Base-by-base conservation (phyloP, 345 rosid genomes). In the Geranium rotundifolium region DNA sequence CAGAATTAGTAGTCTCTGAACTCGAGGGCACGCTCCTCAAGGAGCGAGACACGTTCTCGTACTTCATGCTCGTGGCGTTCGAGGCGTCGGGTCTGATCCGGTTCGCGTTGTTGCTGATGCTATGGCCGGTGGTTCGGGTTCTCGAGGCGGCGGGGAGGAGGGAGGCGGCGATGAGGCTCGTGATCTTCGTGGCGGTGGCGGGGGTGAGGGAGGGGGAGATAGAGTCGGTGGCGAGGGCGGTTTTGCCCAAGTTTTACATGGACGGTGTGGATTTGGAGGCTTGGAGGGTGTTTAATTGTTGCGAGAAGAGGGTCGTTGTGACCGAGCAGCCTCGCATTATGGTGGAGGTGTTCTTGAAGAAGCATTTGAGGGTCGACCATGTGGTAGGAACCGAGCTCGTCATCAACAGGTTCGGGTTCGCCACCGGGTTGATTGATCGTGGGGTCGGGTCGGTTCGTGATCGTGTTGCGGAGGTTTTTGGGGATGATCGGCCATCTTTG, bases 1-100 rank as follows among this genome's bases (percentile, higher is more conserved):
- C 76, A 19, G 62, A 70, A 29, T 81, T 90, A 0, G 84, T 89
- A 61, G 87, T 85, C 41, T 82, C 91, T 1, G 92, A 87, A 67
- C 78, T 89, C 5, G 98, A 91, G 74, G 98, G 98, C 46, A 72
- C 83, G 56, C 78, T 91, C 17, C 17, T 91, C 63, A 84, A 75
- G 65, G 82, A 84, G 71, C 76, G 74, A 1, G 72, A 86, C 52
- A 73, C 84, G 0, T 89, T 91, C 69, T 84, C 85, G 1, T 91
- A 89, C 82, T 91, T 86, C 84, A 89, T 91, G 98, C 71, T 89
- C 59, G 82, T 89, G 2, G 95, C 95, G 29, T 91, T 91, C 19
- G 98, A 91, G 70, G 86, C 96, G 0, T 86, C 96, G 1, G 91
- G 96, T 65, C 61, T 88, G 56, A 17, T 89, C 27, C 92, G 98